Evolutionary conservation across 2,329 filamentous ascomycete species (phyloP), one percentile per base, ranked within the genome.

Genomic region (Madurella fahalii): DNA sequence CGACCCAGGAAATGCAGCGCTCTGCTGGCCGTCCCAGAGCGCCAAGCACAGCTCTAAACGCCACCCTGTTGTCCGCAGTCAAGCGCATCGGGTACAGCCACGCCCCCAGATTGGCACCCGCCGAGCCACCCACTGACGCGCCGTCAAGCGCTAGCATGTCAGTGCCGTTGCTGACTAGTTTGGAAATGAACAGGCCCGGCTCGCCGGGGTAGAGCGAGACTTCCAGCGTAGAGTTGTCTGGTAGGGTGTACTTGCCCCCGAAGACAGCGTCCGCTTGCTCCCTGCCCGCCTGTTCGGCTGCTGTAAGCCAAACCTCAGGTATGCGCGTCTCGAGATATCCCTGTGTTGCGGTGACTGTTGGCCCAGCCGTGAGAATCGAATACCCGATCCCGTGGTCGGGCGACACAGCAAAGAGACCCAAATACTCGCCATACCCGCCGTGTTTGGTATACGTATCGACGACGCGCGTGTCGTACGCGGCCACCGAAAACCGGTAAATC

Each of bases 401-500:
- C 31, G 48, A 56, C 3, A 61, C 43, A 5, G 64, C 64, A 0
- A 68, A 15, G 2, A 64, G 45, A 0, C 56, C 42, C 2, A 42
- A 30, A 32, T 70, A 67, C 2, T 52, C 54, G 5, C 52, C 54
- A 12, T 62, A 59, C 2, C 52, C 47, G 8, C 58, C 60, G 5
- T 43, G 40, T 16, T 61, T 62, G 50, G 57, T 55, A 49, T 60
- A 69, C 1, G 67, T 42, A 34, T 68, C 67, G 0, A 61, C 58
- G 4, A 65, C 20, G 1, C 65, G 63, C 4, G 62, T 68, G 20
- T 43, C 47, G 12, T 58, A 58, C 25, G 52, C 45, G 1, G 20
- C 16, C 1, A 56, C 18, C 52, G 67, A 63, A 30, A 65, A 63
- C 12, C 70, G 64, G 16, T 58, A 11, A 41, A 76, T 71, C 12